Base-by-base conservation (phyloP, 495 filamentous ascomycete genomes). In the Aspergillus cavernicola region DNA sequence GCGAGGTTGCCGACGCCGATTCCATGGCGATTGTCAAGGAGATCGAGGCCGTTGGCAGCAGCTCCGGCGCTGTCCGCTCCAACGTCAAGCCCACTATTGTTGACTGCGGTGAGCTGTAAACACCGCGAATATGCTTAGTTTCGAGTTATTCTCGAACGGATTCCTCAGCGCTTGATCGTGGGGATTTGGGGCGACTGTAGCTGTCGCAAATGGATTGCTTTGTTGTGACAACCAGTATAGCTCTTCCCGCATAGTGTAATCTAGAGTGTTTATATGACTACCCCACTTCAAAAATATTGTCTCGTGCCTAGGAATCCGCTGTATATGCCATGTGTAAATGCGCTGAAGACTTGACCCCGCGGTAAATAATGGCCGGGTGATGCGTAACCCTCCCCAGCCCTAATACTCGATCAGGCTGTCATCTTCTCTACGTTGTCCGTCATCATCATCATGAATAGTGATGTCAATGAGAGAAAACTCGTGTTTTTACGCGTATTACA, bases 1-100 rank as follows among this genome's bases (percentile, higher is more conserved):
- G 93, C 56, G 87, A 97, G 72, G 92, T 99, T 37, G 79, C 80
- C 45, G 85, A 89, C 52, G 64, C 73, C 0, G 66, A 72, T n/a
- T 88, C 85, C 57, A 67, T 82, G 73, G 54, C 67, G 0, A 63
- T 91, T 51, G 87, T 93, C 66, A 79, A 79, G 72, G 79, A 83
- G 57, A 77, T 95, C 47, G 89, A 95, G 83, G 77, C 80, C 52
- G 79, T 82, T 32, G 88, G 87, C 67, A 80, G 72, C 59, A 61
- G 70, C 65, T 76, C 69, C 62, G 88, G 87, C 53, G 69, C 78
- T 52, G 74, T 88, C 67, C 72, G 77, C 60, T 85, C 83, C 61
- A 53, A 46, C 66, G 77, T 80, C 68, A 84, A 83, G 73, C 85
- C 85, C 57, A 85, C 78, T 69, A 89, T 90, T 61, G 74, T 83